Evolutionary conservation across 176 grass and related monocot species (phyloP).

Genomic region (Lolium perenne): DNA sequence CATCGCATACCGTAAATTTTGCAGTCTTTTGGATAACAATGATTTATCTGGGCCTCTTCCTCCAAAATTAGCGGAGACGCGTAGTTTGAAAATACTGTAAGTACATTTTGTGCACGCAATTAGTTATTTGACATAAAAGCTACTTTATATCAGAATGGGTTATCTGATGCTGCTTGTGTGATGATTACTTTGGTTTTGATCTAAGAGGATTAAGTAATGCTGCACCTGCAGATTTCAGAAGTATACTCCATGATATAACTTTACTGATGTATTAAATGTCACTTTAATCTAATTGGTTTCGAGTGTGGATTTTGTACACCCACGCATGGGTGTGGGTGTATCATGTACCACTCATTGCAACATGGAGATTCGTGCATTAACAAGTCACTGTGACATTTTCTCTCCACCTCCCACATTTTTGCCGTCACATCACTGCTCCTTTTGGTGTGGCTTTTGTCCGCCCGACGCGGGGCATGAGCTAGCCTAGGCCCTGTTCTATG

Average conservation of each 20-base stretch:
- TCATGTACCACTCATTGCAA: too few species aligned
- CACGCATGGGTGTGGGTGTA: too few species aligned
- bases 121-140: slow-evolving; percentile 22
- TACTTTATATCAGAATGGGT: not conserved
- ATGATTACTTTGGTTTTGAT: not conserved
- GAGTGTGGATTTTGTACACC: too few species aligned
- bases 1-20: slow-evolving; percentile 39
- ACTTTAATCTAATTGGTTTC: slow-evolving; percentile 1
- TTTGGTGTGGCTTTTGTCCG: too few species aligned
- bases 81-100: slow-evolving; percentile 69
- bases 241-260: slow-evolving; percentile 29
- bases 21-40: slow-evolving; percentile 84
- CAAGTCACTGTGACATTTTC: too few species aligned
- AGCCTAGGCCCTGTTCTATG: too few species aligned
- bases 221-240: slow-evolving; percentile 24
- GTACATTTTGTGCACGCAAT: slow-evolving; percentile 39
- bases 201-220: slow-evolving; percentile 2
- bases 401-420: too few species aligned
- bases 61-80: slow-evolving; percentile 52
- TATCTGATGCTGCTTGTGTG: slow-evolving; percentile 3
- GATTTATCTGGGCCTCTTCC: slow-evolving; percentile 97
- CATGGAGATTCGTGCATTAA: too few species aligned
- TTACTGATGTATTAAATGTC: slow-evolving; percentile 14
- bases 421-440: too few species aligned
- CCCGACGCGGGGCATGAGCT: too few species aligned